phyloP scores from a whole-genome alignment of 106 monocot species.

The Agapanthus africanus region DNA sequence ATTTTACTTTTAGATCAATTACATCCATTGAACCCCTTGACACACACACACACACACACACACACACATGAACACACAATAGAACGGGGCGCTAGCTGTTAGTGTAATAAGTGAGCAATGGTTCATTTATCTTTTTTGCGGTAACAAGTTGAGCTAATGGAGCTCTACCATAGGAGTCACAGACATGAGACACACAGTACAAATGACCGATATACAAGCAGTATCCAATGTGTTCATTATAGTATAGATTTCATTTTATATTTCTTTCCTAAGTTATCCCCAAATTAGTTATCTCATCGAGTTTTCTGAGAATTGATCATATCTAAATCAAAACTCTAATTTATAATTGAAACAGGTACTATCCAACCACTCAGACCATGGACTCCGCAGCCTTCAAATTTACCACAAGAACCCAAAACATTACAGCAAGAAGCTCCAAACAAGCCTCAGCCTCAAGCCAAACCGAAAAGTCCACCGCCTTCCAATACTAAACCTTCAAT shows the following conservation, averaged over 20 bases:
- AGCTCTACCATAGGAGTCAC: not conserved
- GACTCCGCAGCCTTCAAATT: slow-evolving; percentile 8
- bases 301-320: not conserved
- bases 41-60: too few relatives aligned
- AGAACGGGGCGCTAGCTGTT: too few relatives aligned
- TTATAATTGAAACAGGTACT: slow-evolving; percentile 14
- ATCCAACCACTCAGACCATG: not conserved
- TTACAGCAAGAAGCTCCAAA: not conserved
- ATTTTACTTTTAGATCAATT: too few relatives aligned
- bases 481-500: not conserved
- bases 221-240: not conserved
- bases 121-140: not conserved
- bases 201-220: too few relatives aligned
- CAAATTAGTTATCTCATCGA: not conserved
- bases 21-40: too few relatives aligned
- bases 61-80: too few relatives aligned
- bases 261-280: not conserved
- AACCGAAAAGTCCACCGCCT: not conserved
- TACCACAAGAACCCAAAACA: not conserved
- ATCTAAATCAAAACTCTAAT: not conserved
- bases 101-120: too few relatives aligned
- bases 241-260: not conserved
- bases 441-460: not conserved
- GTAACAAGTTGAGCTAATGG: not conserved
- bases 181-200: too few relatives aligned